Conservation (phyloP, 352 stramenopile genomes). For the Phytophthora pini region DNA sequence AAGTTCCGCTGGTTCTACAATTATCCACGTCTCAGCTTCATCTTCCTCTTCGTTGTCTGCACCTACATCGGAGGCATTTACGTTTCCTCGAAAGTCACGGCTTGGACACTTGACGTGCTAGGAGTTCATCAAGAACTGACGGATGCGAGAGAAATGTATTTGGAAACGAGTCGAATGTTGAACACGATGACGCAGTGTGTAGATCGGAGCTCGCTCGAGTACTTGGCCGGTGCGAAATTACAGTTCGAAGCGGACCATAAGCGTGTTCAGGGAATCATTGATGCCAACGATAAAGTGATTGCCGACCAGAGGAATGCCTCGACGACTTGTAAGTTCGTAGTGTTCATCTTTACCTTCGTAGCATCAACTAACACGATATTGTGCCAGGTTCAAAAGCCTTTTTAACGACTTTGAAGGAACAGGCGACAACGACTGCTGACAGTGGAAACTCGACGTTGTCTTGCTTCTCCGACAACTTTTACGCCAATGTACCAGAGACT, state of each 20-base stretch:
- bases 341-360: background rate
- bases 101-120: constrained; percentile 35
- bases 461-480: constrained; percentile 40
- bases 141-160: constrained; percentile 37
- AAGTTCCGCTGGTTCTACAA: constrained; percentile 38
- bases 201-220: constrained; percentile 31
- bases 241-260: constrained; percentile 36
- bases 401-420: constrained; percentile 27
- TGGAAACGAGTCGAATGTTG: constrained; percentile 38
- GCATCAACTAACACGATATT: constrained; percentile 4
- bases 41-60: constrained; percentile 56
- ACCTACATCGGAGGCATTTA: constrained; percentile 52
- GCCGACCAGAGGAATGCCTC: constrained; percentile 20
- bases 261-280: constrained; percentile 34
- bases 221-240: constrained; percentile 33
- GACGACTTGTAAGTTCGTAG: constrained; percentile 30
- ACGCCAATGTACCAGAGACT: constrained; percentile 30
- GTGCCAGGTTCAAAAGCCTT: constrained; percentile 31
- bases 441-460: constrained; percentile 32
- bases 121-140: constrained; percentile 40
- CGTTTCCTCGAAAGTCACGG: constrained; percentile 44
- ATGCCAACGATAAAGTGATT: constrained; percentile 35
- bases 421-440: constrained; percentile 8
- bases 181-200: constrained; percentile 46
- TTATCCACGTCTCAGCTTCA: constrained; percentile 59